Conservation (phyloP, 2,329 filamentous ascomycete genomes). For the Colletotrichum sp. region DNA sequence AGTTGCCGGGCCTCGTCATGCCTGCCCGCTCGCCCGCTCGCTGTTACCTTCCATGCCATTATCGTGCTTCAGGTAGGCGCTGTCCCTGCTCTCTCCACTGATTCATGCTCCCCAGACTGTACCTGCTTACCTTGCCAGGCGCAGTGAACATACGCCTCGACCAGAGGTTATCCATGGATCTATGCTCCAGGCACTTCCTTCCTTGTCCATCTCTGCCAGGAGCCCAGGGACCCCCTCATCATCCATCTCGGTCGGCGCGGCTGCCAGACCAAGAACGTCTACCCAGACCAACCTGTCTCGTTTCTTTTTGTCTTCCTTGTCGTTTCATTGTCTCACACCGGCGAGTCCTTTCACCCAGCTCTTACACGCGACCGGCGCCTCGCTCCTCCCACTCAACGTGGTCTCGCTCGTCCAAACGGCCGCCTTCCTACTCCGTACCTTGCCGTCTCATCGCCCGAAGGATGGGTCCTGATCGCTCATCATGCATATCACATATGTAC, state of each 20-base stretch:
- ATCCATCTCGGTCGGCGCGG: neutral
- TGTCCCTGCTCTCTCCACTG: neutral
- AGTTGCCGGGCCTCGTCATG: neutral
- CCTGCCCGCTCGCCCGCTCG: neutral
- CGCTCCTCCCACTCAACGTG: neutral
- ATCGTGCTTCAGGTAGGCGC: neutral
- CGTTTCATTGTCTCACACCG: slow-evolving; percentile 10
- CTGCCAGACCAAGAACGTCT: neutral
- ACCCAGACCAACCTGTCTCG: neutral
- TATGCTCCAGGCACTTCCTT: neutral
- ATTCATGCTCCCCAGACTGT: neutral
- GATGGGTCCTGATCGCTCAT: neutral
- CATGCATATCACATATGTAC: neutral
- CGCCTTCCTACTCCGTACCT: neutral
- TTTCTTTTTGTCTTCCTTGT: slow-evolving; percentile 20
- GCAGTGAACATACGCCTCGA: neutral
- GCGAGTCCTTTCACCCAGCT: neutral
- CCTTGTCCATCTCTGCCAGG: neutral
- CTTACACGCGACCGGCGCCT: neutral
- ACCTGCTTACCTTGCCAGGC: neutral
- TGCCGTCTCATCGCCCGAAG: neutral
- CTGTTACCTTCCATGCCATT: neutral
- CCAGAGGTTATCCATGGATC: neutral
- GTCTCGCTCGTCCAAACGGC: neutral
- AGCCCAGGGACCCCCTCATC: neutral